Evolutionary conservation across 345 rosid species (phyloP).

Genomic region (Durio zibethinus): DNA sequence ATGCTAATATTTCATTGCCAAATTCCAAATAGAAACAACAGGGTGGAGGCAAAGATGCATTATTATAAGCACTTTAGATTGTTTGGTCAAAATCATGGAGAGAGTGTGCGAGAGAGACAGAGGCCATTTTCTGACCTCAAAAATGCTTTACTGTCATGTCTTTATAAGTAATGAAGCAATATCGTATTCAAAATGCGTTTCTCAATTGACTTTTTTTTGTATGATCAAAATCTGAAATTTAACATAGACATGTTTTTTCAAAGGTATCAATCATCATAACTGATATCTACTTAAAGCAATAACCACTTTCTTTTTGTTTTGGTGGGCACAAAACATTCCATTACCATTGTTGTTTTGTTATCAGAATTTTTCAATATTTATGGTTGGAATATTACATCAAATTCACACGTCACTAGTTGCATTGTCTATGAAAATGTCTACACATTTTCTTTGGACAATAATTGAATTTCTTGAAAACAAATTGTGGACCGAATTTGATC

Average conservation of each 20-base stretch:
- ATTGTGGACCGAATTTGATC: neutral
- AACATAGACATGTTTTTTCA: neutral
- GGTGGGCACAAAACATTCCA: conserved; percentile 21
- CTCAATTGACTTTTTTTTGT: neutral
- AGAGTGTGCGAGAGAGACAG: too few relatives aligned
- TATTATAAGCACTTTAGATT: conserved; percentile 8
- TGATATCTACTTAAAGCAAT: neutral
- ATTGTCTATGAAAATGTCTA: conserved; percentile 15
- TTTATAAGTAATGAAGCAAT: conserved; percentile 7
- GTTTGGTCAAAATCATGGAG: conserved; percentile 13
- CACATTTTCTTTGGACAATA: conserved; percentile 17
- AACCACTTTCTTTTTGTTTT: conserved; percentile 9
- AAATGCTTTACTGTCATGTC: conserved; percentile 1
- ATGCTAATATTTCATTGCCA: neutral
- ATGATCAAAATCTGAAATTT: neutral
- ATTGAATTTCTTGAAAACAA: neutral
- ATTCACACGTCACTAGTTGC: conserved; percentile 13
- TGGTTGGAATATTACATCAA: conserved; percentile 16
- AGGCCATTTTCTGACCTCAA: conserved; percentile 3
- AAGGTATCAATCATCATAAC: neutral
- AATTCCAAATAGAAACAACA: neutral
- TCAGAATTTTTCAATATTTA: neutral
- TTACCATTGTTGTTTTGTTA: neutral
- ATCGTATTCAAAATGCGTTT: neutral
- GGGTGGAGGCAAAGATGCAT: neutral